A percentile compares a stretch with the other conserved stretches of the same genome.
Conservation (phyloP, 139 green algal genomes). For the Coccomyxa sp. region DNA sequence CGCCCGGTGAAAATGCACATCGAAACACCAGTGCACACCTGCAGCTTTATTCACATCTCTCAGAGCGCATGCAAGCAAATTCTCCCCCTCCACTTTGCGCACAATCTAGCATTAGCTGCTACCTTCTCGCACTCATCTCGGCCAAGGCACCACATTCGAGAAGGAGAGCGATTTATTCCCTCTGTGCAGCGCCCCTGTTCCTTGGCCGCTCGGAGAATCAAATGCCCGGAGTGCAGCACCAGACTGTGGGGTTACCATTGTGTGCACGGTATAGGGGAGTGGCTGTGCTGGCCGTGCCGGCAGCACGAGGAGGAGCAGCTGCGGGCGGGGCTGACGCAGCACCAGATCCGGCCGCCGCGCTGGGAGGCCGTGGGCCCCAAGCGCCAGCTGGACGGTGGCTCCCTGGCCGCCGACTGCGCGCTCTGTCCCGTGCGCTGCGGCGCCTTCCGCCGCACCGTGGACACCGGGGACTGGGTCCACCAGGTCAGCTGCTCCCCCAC, state of each 20-base stretch:
- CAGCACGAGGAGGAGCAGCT: constrained; percentile 57
- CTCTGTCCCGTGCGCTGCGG: constrained; percentile 81
- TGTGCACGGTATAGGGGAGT: constrained; percentile 49
- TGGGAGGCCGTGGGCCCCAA: constrained; percentile 34
- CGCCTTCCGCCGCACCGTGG: constrained; percentile 68
- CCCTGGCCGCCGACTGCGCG: constrained; percentile 44
- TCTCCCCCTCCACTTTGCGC: no score
- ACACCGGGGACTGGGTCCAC: constrained; percentile 65
- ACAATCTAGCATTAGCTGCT: no score
- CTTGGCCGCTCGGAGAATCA: no score
- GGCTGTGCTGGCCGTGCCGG: constrained; percentile 87
- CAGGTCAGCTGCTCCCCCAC: constrained; percentile 27
- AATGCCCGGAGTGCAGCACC: no score
- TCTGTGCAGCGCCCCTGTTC: no score
- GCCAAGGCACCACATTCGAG: no score
- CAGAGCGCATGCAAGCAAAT: no score
- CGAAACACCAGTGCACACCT: not conserved
- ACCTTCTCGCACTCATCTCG: no score
- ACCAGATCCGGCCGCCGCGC: constrained; percentile 62
- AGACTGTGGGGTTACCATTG: no score
- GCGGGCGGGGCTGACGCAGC: constrained; percentile 39
- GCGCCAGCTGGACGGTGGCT: constrained; percentile 50
- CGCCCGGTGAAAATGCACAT: constrained; percentile 22
- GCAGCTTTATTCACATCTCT: not conserved
- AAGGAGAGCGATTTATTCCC: no score